phyloP scores from a whole-genome alignment of 2,329 filamentous ascomycete species.

The Ampelomyces quisqualis region DNA sequence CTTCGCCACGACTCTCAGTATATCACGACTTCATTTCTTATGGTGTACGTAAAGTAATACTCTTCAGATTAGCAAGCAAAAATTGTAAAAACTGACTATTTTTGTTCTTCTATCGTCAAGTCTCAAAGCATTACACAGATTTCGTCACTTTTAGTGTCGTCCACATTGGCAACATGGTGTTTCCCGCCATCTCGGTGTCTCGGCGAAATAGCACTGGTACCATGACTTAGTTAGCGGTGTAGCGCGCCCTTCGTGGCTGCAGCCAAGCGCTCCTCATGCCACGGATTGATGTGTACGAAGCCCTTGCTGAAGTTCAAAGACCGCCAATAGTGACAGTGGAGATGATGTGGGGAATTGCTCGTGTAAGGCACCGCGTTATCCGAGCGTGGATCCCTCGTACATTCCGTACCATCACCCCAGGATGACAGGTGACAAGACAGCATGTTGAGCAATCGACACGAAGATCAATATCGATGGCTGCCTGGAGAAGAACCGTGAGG shows the following conservation, averaged over 20 bases:
- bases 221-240: slow-evolving; percentile 2
- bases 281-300: slow-evolving; percentile 1
- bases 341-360: not conserved
- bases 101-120: not conserved
- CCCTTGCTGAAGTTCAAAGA: slow-evolving; percentile 1
- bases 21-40: not conserved
- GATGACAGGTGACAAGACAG: slow-evolving; percentile 7
- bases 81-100: not conserved
- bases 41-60: not conserved
- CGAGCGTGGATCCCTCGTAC: slow-evolving; percentile 1
- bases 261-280: slow-evolving; percentile 7
- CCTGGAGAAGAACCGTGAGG: not conserved
- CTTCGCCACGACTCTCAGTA: not conserved
- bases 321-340: slow-evolving; percentile 2
- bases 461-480: slow-evolving; percentile 6
- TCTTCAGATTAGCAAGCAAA: not conserved
- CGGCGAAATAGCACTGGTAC: too few relatives aligned
- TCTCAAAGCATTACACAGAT: not conserved
- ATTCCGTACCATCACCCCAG: slow-evolving; percentile 5
- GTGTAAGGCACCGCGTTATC: too few relatives aligned
- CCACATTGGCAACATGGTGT: not conserved
- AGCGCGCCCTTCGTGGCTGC: slow-evolving; percentile 3
- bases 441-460: slow-evolving; percentile 7
- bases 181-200: too few relatives aligned
- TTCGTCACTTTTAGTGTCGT: too few relatives aligned